Base-by-base conservation (phyloP, 2,329 filamentous ascomycete genomes). In the Fusarium sp. region DNA sequence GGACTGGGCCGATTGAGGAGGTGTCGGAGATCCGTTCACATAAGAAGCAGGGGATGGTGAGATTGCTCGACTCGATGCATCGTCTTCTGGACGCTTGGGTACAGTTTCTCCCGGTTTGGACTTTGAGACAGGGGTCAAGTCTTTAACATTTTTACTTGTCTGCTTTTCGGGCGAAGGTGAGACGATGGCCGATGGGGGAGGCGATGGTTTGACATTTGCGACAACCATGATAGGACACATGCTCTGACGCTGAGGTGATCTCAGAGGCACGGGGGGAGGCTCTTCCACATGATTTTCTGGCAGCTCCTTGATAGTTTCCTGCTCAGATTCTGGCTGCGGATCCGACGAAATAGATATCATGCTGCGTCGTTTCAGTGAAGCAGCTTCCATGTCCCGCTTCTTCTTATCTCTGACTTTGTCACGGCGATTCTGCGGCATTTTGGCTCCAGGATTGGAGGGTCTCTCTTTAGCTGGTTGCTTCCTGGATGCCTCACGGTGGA, bases 361-460 rank as follows among this genome's bases (percentile, higher is more conserved):
- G 39, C 56, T 69, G 36, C 69, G 62, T n/a, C 66, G 67, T 23
- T 67, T 72, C 18, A 72, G 53, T 15, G 72, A 75, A 7, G 68
- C 68, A 18, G 77, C 76, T 56, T 81, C 79, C 58, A 82, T 75
- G 33, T 82, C 81, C 17, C 79, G 74, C 50, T 75, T 74, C 61
- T 81, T 82, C 69, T 76, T 77, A 18, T 80, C 78, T 21, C 76
- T 77, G 7, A 82, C 81, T 43, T 74, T 76, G 8, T 81, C 80
- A 18, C 74, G 74, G 17, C 80, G 77, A 40, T 72, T 80, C 31
- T 74, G 70, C 7, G 71, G 55, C 15, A 74, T 75, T 11, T 40
- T 60, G n/a, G 62, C 57, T 8, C 69, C 58, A 3, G 72, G 68
- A 4, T 66, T 27, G 53, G 52, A 66, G 59, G 47, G 17, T 41